Evolutionary conservation across 306 rosid genomes (phyloP).

Genomic region (Astragalus membranaceus): DNA sequence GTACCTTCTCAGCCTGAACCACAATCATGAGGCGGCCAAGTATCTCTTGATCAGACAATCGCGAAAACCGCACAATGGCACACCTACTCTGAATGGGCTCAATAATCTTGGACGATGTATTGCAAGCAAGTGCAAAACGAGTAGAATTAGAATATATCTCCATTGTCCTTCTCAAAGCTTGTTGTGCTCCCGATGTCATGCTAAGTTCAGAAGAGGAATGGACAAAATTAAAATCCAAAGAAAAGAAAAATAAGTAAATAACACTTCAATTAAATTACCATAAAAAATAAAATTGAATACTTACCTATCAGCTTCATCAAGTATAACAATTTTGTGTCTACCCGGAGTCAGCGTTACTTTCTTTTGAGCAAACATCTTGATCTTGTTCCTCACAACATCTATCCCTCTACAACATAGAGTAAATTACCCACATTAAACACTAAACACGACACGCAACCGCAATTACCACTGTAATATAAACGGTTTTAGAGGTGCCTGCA

Average conservation of each 20-base stretch:
- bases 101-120: slow-evolving; percentile 80
- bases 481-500: no score
- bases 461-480: background rate
- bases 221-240: background rate
- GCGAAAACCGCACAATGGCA: slow-evolving; percentile 83
- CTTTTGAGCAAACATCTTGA: slow-evolving; percentile 96
- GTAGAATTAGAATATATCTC: slow-evolving; percentile 92
- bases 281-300: background rate
- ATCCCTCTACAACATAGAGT: slow-evolving; percentile 54
- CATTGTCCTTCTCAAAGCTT: slow-evolving; percentile 94
- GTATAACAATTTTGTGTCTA: slow-evolving; percentile 76
- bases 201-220: slow-evolving; percentile 24
- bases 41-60: slow-evolving; percentile 86
- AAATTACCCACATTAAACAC: background rate
- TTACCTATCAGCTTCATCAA: slow-evolving; percentile 98
- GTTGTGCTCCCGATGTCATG: slow-evolving; percentile 97
- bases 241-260: background rate
- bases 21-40: slow-evolving; percentile 85
- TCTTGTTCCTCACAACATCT: slow-evolving; percentile 96
- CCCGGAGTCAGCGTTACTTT: slow-evolving; percentile 80
- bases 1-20: slow-evolving; percentile 86
- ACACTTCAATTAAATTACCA: background rate
- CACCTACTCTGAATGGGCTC: slow-evolving; percentile 99
- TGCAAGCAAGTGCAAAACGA: slow-evolving; percentile 95
- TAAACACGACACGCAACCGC: background rate